phyloP scores from a whole-genome alignment of 2,329 filamentous ascomycete species.

The Colletotrichum sp. region DNA sequence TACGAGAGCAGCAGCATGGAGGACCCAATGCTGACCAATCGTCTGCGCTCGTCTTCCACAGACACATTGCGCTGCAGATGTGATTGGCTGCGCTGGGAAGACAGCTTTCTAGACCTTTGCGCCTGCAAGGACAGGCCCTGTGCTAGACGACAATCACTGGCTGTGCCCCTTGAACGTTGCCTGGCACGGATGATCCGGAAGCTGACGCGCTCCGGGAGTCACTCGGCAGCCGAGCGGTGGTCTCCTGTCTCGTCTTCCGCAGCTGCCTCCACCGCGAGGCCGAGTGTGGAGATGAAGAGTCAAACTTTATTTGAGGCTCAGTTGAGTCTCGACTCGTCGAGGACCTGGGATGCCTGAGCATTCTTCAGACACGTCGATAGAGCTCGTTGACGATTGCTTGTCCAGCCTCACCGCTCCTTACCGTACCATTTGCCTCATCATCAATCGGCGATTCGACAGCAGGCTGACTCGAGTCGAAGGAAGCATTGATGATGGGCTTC shows the following conservation, averaged over 20 bases:
- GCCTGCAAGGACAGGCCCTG: constrained; percentile 7
- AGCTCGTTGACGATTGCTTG: background rate
- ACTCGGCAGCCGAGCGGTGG: constrained; percentile 7
- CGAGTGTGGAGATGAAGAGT: constrained; percentile 4
- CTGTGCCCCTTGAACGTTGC: background rate
- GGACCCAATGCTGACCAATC: background rate
- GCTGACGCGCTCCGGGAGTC: constrained; percentile 15
- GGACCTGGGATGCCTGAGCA: constrained; percentile 6
- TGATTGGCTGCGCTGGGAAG: background rate
- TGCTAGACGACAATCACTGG: background rate
- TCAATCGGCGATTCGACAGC: background rate
- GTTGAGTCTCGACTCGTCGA: background rate
- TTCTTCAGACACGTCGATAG: background rate
- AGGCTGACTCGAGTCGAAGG: background rate
- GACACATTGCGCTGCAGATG: background rate
- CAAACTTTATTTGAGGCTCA: constrained; percentile 18
- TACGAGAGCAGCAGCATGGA: background rate
- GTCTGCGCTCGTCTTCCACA: background rate
- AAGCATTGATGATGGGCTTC: background rate
- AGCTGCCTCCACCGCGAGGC: background rate
- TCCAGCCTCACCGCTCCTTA: constrained; percentile 1
- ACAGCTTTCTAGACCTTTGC: background rate
- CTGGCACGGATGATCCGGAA: constrained; percentile 20
- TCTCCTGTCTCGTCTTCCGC: background rate
- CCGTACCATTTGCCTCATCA: background rate